Conservation (phyloP, 169 alveolate species). For the Miamiensis avidus region DNA sequence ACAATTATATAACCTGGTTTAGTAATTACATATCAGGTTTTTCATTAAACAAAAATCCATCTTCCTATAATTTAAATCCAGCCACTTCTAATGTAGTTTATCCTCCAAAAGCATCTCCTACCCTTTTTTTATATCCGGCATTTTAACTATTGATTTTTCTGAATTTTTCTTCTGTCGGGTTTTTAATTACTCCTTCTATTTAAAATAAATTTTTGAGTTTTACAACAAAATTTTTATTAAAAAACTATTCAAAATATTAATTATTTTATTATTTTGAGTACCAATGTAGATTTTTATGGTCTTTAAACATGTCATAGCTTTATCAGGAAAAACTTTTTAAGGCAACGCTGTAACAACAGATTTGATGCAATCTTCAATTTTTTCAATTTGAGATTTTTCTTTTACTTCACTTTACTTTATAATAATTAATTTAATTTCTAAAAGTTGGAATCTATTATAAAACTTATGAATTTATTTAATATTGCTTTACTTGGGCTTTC, state of each 20-base stretch:
- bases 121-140: conserved; percentile 53
- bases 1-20: conserved; percentile 36
- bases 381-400: conserved; percentile 25
- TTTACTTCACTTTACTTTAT: conserved; percentile 4
- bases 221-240: not conserved
- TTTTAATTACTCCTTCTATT: conserved; percentile 38
- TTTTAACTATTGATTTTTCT: conserved; percentile 56
- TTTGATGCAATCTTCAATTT: conserved; percentile 33
- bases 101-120: conserved; percentile 60
- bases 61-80: conserved; percentile 53
- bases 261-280: not conserved
- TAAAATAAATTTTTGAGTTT: not conserved
- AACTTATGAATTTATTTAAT: not conserved
- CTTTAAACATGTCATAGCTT: conserved; percentile 15
- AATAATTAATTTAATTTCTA: not conserved
- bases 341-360: conserved; percentile 7
- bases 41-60: conserved; percentile 36
- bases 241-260: not conserved
- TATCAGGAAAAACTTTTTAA: conserved; percentile 19
- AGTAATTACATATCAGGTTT: conserved; percentile 27
- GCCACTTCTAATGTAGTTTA: conserved; percentile 38
- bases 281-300: conserved; percentile 18
- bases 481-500: not conserved
- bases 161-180: conserved; percentile 58
- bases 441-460: not conserved